Conservation (phyloP, 2,329 filamentous ascomycete genomes). For the Basipetospora sp. region DNA sequence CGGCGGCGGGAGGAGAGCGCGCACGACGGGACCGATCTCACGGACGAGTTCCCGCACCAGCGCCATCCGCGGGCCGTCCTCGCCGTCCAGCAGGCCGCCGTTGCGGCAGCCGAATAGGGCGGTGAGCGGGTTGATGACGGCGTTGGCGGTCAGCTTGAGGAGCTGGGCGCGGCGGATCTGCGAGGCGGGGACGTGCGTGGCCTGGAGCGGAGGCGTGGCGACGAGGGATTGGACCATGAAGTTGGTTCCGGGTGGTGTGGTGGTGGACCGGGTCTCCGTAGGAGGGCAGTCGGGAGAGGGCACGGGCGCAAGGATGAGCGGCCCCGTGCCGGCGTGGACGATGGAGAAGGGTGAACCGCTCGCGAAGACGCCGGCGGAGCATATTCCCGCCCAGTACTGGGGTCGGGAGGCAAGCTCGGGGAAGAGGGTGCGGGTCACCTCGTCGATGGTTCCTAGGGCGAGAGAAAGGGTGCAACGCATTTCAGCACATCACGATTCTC, state of each 20-base stretch:
- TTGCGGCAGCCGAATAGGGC: slow-evolving; percentile 64
- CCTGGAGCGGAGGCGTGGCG: slow-evolving; percentile 27
- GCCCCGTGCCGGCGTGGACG: slow-evolving; percentile 35
- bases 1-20: slow-evolving; percentile 24
- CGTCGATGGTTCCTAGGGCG: slow-evolving; percentile 1
- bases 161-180: slow-evolving; percentile 52
- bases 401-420: not conserved
- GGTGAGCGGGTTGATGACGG: slow-evolving; percentile 73
- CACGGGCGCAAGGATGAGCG: slow-evolving; percentile 33
- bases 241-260: slow-evolving; percentile 6
- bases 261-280: not conserved
- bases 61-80: slow-evolving; percentile 26
- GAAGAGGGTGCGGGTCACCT: slow-evolving; percentile 2
- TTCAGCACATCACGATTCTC: too few relatives aligned
- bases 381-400: slow-evolving; percentile 2
- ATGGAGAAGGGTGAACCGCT: slow-evolving; percentile 30
- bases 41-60: slow-evolving; percentile 53
- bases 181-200: slow-evolving; percentile 21
- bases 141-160: slow-evolving; percentile 72
- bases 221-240: slow-evolving; percentile 30
- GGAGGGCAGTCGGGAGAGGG: too few relatives aligned
- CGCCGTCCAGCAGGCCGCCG: slow-evolving; percentile 49
- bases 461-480: too few relatives aligned
- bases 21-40: slow-evolving; percentile 53
- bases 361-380: slow-evolving; percentile 14